phyloP scores from a whole-genome alignment of 345 rosid genomes.

The Sisymbrium altissimum region DNA sequence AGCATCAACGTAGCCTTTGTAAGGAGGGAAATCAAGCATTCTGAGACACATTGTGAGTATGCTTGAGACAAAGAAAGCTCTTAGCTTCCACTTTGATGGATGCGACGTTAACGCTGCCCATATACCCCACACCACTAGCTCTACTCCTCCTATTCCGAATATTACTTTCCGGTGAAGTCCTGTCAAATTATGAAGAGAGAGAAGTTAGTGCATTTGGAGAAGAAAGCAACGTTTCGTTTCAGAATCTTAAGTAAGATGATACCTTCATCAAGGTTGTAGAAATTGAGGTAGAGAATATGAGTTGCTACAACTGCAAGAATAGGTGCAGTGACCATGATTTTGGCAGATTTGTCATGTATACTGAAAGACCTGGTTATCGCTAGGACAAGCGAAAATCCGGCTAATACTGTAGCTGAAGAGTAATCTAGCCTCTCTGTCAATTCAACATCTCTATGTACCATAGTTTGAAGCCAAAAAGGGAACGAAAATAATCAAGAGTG shows the following conservation, averaged over 20 bases:
- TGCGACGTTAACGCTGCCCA: slow-evolving; percentile 71
- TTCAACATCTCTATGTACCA: slow-evolving; percentile 62
- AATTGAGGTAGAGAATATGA: slow-evolving; percentile 80
- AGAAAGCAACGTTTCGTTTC: background rate
- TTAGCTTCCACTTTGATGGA: slow-evolving; percentile 78
- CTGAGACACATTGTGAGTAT: slow-evolving; percentile 54
- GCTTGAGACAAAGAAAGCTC: slow-evolving; percentile 53
- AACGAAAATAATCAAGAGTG: background rate
- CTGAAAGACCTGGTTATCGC: slow-evolving; percentile 66
- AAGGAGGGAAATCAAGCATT: slow-evolving; percentile 73
- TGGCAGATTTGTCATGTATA: slow-evolving; percentile 69
- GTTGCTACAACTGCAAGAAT: slow-evolving; percentile 72
- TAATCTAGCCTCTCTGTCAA: slow-evolving; percentile 76
- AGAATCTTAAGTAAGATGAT: slow-evolving; percentile 1
- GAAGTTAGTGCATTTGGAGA: background rate
- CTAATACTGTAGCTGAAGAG: slow-evolving; percentile 72
- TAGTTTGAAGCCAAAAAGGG: slow-evolving; percentile 13
- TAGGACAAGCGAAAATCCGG: slow-evolving; percentile 64
- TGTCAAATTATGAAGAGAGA: slow-evolving; percentile 23
- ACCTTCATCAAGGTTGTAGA: slow-evolving; percentile 77
- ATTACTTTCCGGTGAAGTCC: slow-evolving; percentile 82
- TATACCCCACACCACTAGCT: slow-evolving; percentile 72
- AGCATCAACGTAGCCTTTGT: slow-evolving; percentile 69
- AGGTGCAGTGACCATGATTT: slow-evolving; percentile 86
- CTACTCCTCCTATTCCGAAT: slow-evolving; percentile 52